phyloP scores from a whole-genome alignment of 495 filamentous ascomycete genomes.

The Aspergillus saccharolyticus region DNA sequence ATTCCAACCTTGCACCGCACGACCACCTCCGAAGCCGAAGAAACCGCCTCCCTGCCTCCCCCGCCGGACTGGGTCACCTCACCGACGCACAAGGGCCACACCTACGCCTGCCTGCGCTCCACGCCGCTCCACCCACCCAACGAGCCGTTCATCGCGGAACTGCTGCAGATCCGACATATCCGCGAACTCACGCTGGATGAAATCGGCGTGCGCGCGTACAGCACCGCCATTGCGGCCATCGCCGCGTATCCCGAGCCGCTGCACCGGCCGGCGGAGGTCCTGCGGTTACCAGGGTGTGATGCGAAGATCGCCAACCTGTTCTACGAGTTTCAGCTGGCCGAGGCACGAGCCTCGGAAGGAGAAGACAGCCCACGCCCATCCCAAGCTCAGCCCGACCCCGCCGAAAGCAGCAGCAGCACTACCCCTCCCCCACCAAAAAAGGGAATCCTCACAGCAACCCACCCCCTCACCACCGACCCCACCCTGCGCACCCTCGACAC shows the following conservation, averaged over 20 bases:
- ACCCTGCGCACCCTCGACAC: conserved; percentile 55
- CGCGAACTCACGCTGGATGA: conserved; percentile 66
- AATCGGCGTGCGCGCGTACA: conserved; percentile 83
- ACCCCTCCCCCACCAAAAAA: conserved; percentile 34
- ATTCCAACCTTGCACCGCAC: conserved; percentile 52
- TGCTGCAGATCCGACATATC: conserved; percentile 68
- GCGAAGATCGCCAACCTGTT: conserved; percentile 75
- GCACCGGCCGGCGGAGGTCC: conserved; percentile 53
- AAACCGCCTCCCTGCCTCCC: conserved; percentile 44
- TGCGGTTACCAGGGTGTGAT: conserved; percentile 73
- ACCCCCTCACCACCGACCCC: conserved; percentile 58
- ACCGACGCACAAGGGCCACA: conserved; percentile 41
- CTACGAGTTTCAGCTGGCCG: conserved; percentile 59
- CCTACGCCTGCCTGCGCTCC: conserved; percentile 78
- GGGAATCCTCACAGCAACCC: conserved; percentile 50
- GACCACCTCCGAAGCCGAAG: conserved; percentile 71
- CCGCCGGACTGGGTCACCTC: conserved; percentile 64
- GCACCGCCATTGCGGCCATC: conserved; percentile 75
- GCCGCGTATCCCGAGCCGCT: conserved; percentile 73
- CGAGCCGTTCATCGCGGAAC: conserved; percentile 64
- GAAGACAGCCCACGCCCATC: no score
- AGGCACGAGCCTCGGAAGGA: background rate
- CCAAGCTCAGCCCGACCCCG: no score
- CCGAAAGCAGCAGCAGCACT: conserved; percentile 14
- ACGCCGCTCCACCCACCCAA: conserved; percentile 70